phyloP scores from a whole-genome alignment of 192 early-diverging fungal species.

The Coemansia sp. region DNA sequence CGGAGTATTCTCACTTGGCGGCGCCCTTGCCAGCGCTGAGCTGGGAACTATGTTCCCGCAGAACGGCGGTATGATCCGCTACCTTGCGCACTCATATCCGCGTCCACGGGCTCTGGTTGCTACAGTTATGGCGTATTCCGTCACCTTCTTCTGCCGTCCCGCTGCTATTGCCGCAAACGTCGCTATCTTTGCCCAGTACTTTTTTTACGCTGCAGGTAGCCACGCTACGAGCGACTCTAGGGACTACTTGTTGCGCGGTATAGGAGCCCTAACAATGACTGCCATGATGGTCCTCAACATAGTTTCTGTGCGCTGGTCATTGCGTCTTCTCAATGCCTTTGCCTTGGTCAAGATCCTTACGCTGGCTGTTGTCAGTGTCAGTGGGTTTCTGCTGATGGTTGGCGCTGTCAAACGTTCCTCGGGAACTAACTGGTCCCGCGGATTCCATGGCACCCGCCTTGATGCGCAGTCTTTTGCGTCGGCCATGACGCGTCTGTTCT shows the following conservation, averaged over 20 bases:
- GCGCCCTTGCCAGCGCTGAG: constrained; percentile 85
- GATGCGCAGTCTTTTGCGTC: constrained; percentile 55
- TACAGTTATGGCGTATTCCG: constrained; percentile 58
- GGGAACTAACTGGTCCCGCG: constrained; percentile 59
- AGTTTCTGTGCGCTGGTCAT: constrained; percentile 62
- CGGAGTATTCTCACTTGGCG: constrained; percentile 74
- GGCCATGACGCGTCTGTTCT: constrained; percentile 57
- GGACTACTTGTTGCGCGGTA: constrained; percentile 46
- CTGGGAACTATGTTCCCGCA: constrained; percentile 83
- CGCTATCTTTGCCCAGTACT: constrained; percentile 54
- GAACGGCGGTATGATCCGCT: constrained; percentile 87
- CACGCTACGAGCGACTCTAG: constrained; percentile 22
- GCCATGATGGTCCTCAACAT: constrained; percentile 63
- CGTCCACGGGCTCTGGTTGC: constrained; percentile 54
- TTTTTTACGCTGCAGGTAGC: constrained; percentile 50
- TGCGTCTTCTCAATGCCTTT: constrained; percentile 66
- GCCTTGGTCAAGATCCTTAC: constrained; percentile 72
- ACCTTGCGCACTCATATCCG: constrained; percentile 68
- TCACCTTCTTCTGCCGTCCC: constrained; percentile 56
- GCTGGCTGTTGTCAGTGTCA: constrained; percentile 63
- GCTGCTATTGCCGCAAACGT: constrained; percentile 55
- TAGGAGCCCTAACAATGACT: constrained; percentile 60
- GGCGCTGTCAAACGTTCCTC: constrained; percentile 50
- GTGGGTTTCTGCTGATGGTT: constrained; percentile 68
- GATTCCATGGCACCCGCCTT: constrained; percentile 62